Conservation (phyloP, 495 filamentous ascomycete species). For the Geoglossum glabrum region DNA sequence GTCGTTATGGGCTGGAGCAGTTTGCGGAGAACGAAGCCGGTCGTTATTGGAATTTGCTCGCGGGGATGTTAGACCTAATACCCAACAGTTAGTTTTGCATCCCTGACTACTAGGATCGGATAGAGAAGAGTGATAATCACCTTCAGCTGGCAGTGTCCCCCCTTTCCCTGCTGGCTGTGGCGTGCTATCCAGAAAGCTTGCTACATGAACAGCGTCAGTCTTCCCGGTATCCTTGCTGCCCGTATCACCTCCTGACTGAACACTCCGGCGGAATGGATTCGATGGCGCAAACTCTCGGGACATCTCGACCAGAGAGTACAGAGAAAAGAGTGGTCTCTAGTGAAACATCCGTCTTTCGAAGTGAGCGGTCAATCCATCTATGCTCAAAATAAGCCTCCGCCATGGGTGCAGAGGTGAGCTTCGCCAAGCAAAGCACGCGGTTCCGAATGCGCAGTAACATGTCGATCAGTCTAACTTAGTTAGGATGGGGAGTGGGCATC, state of each 20-base stretch:
- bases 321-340: not conserved
- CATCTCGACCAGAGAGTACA: not conserved
- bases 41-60: not conserved
- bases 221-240: not conserved
- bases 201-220: not conserved
- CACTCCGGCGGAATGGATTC: slow-evolving; percentile 5
- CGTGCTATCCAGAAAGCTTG: not conserved
- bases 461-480: not conserved
- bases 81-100: not conserved
- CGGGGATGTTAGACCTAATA: not conserved
- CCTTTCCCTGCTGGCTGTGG: not conserved
- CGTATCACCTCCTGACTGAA: not conserved
- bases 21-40: not conserved
- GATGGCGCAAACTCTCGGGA: slow-evolving; percentile 1
- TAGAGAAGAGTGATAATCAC: not conserved
- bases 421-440: slow-evolving; percentile 4
- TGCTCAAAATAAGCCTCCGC: not conserved
- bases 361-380: not conserved
- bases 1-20: not conserved
- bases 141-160: not conserved
- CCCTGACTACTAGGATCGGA: not conserved
- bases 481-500: too few species aligned
- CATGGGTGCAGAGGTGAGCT: not conserved
- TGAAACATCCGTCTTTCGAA: not conserved
- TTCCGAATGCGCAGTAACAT: slow-evolving; percentile 9